Percentiles rank a stretch among this genome's conserved stretches.
Conservation (phyloP, 2,329 filamentous ascomycete genomes). For the Didymella arachidicola region DNA sequence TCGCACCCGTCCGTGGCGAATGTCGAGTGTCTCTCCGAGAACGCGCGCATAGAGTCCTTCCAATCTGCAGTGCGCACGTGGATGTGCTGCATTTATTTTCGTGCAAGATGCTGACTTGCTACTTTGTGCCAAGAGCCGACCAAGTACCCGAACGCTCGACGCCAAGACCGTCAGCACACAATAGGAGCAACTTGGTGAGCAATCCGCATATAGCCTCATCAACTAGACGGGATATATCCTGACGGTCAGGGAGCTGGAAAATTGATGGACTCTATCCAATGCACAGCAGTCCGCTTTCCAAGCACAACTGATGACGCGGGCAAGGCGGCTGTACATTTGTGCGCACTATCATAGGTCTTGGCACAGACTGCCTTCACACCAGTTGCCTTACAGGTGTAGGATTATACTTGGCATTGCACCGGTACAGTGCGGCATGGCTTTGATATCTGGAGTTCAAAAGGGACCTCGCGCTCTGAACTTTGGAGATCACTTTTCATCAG, state of each 20-base stretch:
- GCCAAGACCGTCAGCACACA: slow-evolving; percentile 6
- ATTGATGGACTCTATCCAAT: neutral
- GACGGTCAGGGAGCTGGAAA: neutral
- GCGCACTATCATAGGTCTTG: neutral
- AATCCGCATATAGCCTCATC: slow-evolving; percentile 1
- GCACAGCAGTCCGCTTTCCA: neutral
- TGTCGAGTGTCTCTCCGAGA: neutral
- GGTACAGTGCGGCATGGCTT: neutral
- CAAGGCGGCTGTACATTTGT: slow-evolving; percentile 1
- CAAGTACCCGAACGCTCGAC: neutral
- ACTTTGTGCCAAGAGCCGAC: slow-evolving; percentile 7
- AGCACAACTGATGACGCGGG: neutral
- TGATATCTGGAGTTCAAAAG: neutral
- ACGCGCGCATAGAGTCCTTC: neutral
- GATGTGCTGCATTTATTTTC: neutral
- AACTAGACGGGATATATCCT: neutral
- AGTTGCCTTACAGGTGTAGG: neutral
- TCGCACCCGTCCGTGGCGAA: neutral
- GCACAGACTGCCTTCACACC: slow-evolving; percentile 1
- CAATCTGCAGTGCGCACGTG: neutral
- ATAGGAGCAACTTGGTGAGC: neutral
- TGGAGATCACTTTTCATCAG: neutral
- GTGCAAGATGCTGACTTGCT: slow-evolving; percentile 3
- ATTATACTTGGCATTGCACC: slow-evolving; percentile 2
- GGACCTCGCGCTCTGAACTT: neutral